A percentile compares a stretch with the other conserved stretches of the same genome.
Conservation (phyloP, 371 early-diverging fungal genomes). For the Rhizomucor pusillus region DNA sequence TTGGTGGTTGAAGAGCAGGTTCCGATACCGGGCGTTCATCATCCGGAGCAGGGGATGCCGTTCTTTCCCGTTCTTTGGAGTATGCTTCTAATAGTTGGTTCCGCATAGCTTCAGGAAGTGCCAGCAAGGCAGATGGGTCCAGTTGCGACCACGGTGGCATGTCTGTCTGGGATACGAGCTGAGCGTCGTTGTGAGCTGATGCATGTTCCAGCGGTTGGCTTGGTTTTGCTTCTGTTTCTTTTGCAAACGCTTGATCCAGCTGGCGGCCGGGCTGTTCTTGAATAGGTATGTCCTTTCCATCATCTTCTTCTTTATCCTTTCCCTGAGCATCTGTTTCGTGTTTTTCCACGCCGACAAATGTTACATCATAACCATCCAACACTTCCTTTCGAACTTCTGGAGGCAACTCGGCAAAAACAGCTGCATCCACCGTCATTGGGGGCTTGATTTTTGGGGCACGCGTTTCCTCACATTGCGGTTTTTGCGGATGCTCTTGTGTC, state of each 20-base stretch:
- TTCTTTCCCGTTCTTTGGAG: conserved; percentile 9
- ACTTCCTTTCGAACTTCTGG: conserved; percentile 22
- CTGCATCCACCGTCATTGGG: conserved; percentile 17
- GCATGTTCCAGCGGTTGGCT: neutral
- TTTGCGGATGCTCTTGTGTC: conserved; percentile 7
- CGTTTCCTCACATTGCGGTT: conserved; percentile 6
- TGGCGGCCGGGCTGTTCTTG: too few relatives aligned
- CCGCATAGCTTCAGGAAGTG: conserved; percentile 39
- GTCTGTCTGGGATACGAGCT: conserved; percentile 5
- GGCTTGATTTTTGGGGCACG: conserved; percentile 10
- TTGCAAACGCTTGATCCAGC: too few relatives aligned
- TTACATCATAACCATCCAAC: too few relatives aligned
- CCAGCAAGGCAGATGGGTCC: conserved; percentile 40
- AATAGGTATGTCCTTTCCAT: too few relatives aligned
- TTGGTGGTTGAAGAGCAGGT: too few relatives aligned
- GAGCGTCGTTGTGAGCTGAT: neutral
- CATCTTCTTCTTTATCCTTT: too few relatives aligned
- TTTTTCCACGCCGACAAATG: too few relatives aligned
- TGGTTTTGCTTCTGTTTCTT: neutral
- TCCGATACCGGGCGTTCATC: neutral
- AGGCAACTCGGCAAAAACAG: conserved; percentile 26
- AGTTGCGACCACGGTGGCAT: conserved; percentile 58
- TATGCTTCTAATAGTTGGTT: conserved; percentile 41
- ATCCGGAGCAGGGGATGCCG: neutral
- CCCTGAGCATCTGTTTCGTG: too few relatives aligned